Evolutionary conservation across 805 yeast species (phyloP).

Genomic region (Grigorovia transvaalensis): DNA sequence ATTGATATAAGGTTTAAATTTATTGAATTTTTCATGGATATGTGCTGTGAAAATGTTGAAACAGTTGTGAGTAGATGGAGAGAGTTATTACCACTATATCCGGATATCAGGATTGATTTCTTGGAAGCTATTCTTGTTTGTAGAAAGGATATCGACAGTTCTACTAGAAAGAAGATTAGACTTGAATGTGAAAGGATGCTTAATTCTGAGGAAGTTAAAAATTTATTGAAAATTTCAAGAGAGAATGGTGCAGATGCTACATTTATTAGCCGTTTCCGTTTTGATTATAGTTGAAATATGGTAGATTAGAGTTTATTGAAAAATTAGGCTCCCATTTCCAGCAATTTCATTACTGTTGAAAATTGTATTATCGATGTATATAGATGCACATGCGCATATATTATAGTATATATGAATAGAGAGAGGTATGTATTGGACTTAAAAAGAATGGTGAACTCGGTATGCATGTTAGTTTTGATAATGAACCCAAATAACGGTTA

Average conservation of each 20-base stretch:
- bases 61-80: constrained; percentile 48
- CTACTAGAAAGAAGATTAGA: constrained; percentile 13
- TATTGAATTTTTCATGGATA: constrained; percentile 52
- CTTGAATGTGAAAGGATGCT: not conserved
- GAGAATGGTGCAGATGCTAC: constrained; percentile 7
- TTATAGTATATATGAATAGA: too few relatives aligned
- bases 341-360: too few relatives aligned
- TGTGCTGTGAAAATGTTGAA: constrained; percentile 38
- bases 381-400: too few relatives aligned
- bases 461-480: constrained; percentile 3
- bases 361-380: too few relatives aligned
- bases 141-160: constrained; percentile 30
- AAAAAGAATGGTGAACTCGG: too few relatives aligned
- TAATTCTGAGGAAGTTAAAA: constrained; percentile 10
- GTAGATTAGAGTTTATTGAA: not conserved
- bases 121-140: constrained; percentile 50
- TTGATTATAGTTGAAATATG: not conserved
- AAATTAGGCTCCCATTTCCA: not conserved
- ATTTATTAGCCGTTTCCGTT: constrained; percentile 7
- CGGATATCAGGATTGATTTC: constrained; percentile 68
- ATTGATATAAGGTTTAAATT: constrained; percentile 44
- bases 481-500: constrained; percentile 28
- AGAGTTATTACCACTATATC: constrained; percentile 51
- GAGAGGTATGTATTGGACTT: too few relatives aligned
- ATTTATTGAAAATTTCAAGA: constrained; percentile 8